Base-by-base conservation (phyloP, 2,329 filamentous ascomycete genomes). In the Talaromyces albobiverticillius region DNA sequence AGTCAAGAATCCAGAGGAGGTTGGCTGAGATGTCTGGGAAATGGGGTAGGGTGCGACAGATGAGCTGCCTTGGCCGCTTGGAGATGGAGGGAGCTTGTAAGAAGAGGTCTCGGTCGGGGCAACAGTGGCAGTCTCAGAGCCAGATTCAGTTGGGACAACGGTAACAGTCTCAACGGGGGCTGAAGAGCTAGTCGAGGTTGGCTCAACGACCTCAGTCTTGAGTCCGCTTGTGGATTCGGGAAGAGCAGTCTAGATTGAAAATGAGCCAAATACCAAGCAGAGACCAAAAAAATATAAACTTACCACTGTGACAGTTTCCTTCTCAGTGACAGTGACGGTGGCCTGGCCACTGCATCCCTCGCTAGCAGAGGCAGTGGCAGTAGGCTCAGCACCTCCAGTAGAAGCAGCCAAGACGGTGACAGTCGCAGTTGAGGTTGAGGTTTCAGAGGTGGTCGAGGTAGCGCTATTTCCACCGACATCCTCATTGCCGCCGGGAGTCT, bases 281-380 rank as follows among this genome's bases (percentile, higher is more conserved):
- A 20, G 18, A n/a, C 11, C n/a, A n/a, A n/a, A n/a, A 31, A 25
- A 6, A 7, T 32, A 11, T 10, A 46, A 4, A 64, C 67, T 46
- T 67, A 71, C 67, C 58, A 67, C 65, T 57, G 67, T 71, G 56
- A 71, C 67, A 32, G 68, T 70, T 47, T 67, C 61, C 25, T 68
- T 71, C 32, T 69, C 64, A n/a, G 67, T 69, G 16, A 67, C 65
- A 11, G 65, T 68, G 45, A 47, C 53, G n/a, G 46, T 50, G 22
- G 26, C 55, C 36, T 48, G 36, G 20, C 45, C 50, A 56, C 32
- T 51, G 55, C 51, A 53, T 18, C 18, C 34, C 18, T 50, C 32
- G 31, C 34, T 32, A 16, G 34, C 36, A 26, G 26, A 42, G 46
- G 53, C 50, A 38, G 34, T 43, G 42, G 42, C 45, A 41, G 49